Base-by-base conservation (phyloP, 805 yeast genomes). In the Hanseniaspora thailandica region DNA sequence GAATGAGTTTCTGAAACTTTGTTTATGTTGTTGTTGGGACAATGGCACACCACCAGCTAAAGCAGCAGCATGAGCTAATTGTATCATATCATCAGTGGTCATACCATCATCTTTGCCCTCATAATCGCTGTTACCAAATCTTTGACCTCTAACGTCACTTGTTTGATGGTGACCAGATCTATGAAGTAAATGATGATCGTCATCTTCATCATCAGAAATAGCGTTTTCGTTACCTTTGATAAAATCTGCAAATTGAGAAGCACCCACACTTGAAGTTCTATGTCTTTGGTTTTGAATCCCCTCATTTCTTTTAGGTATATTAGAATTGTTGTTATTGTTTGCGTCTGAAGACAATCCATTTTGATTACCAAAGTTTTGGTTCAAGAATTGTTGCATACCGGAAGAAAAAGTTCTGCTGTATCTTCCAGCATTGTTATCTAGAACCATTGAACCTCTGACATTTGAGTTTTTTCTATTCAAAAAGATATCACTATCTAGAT, bases 391-490 rank as follows among this genome's bases (percentile, higher is more conserved):
- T 39, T 52, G 52, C 49, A 47, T 38, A n/a, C 55, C 47, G 28
- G 55, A 20, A 20, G 54, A 46, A 45, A 55, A 55, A n/a, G 56
- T 41, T 55, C 54, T 55, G 15, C 52, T 51, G 17, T 34, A 40
- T 46, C 55, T 38, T 13, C 36, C 26, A 15, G 52, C 28, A 43
- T 43, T 36, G 34, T 35, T 28, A 23, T 43, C 39, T 46, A 49
- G 13, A 43, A 56, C 63, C 9, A 62, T 47, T 2, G 64, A 57
- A 4, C 57, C 63, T 52, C 66, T 58, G 4, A 64, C 58, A 9
- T 63, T 63, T 3, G 66, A 63, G 45, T 64, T 63, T n/a, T 66
- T 61, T 56, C 68, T 59, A 48, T 61, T 64, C 46, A 62, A 61
- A 38, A 60, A 52, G 36, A 65, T 62, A 52, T 66, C 69, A 44